Evolutionary conservation across 2,329 filamentous ascomycete species (phyloP), one percentile per base, ranked within the genome.

Genomic region (Cryphonectria nitschkei): DNA sequence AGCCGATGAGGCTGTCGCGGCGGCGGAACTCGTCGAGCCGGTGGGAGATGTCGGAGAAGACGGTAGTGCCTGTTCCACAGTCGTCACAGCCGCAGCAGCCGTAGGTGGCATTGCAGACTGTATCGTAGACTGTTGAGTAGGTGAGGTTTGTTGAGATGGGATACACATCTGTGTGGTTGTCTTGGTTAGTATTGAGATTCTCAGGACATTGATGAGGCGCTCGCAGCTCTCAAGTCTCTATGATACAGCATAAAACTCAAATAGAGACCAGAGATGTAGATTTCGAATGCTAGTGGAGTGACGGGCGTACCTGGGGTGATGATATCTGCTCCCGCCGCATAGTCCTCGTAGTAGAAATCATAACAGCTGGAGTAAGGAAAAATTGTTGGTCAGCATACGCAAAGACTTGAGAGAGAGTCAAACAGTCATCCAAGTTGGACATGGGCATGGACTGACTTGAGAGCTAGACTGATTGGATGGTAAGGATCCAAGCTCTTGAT

Each of bases 71-170:
- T 2, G 50, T 26, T 2, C 79, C 72, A 74, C 85, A 87, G 73
- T 86, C 81, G 69, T 87, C 85, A 74, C 85, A 87, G 11, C 85
- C 85, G 73, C 85, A 86, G 75, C 83, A 83, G 65, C 85, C 85
- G 73, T 87, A 87, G 0, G 85, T 87, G 1, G 76, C 73, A 74
- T 87, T 87, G 74, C 84, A 86, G 1, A 78, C 76, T 0, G 84
- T 87, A 69, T 80, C 76, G 75, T 84, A 87, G 4, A 79, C 78
- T 1, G 76, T 77, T 0, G 81, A 84, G 77, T 79, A 86, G 1
- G 78, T 81, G 0, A 82, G 80, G 73, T 87, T 85, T 60, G 82
- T 82, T 5, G 80, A 81, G 50, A 87, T 79, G 0, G 85, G 85
- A 68, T 87, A 87, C 0, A 83, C 80, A 70, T 87, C 85, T 66